Evolutionary conservation across 306 rosid genomes (phyloP).

Genomic region (Rosa rugosa): DNA sequence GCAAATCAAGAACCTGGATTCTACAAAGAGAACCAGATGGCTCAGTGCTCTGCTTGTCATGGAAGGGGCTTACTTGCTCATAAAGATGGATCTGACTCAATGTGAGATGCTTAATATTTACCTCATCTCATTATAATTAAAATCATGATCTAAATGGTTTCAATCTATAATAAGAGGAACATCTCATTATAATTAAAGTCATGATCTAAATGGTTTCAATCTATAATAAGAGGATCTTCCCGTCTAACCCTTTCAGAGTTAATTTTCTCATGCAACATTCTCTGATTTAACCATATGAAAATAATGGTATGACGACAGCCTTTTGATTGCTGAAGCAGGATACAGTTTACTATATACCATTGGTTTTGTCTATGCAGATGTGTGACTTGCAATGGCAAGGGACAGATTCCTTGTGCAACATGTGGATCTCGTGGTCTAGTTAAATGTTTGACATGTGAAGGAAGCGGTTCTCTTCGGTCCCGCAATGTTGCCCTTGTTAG

Average conservation of each 20-base stretch:
- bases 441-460: constrained; percentile 63
- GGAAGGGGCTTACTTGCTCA: constrained; percentile 98
- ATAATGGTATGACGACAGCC: not conserved
- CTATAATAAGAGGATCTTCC: not conserved
- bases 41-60: constrained; percentile 66
- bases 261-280: not conserved
- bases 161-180: not conserved
- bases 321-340: constrained; percentile 16
- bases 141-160: constrained; percentile 9
- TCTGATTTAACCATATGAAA: not conserved
- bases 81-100: constrained; percentile 89
- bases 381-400: constrained; percentile 74
- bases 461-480: constrained; percentile 72
- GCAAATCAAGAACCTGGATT: constrained; percentile 77
- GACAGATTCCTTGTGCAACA: constrained; percentile 74
- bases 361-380: constrained; percentile 61
- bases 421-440: constrained; percentile 87
- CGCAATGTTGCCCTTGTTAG: constrained; percentile 59
- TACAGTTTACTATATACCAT: constrained; percentile 4
- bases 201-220: not conserved
- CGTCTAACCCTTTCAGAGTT: not conserved
- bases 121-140: constrained; percentile 9
- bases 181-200: constrained; percentile 10
- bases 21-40: constrained; percentile 77
- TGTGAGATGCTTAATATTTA: constrained; percentile 46